These are phyloP conservation scores for Ettlia oleoabundans DNA, from an alignment of 139 green algal genomes.

Conservation along the genomic window DNA sequence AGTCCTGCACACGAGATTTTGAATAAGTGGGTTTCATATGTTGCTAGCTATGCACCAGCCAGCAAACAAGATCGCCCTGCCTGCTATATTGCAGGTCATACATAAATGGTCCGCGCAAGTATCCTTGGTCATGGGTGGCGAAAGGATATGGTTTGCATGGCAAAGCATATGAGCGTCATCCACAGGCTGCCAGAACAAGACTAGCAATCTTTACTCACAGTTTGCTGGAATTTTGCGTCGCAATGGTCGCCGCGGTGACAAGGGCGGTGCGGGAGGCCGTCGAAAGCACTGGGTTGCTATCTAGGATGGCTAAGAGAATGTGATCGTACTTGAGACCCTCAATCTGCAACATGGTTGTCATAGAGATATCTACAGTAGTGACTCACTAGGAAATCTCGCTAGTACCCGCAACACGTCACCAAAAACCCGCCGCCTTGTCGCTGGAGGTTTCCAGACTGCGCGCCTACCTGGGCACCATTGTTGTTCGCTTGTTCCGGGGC, in stretches of 20 bases:
- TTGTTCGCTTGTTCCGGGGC: no score
- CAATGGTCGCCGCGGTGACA: slow-evolving; percentile 12
- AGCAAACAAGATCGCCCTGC: not conserved
- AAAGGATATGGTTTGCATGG: no score
- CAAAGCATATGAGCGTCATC: no score
- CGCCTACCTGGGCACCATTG: no score
- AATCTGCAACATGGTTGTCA: slow-evolving; percentile 2
- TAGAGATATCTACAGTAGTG: not conserved
- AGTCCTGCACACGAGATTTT: slow-evolving; percentile 1
- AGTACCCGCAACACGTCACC: no score
- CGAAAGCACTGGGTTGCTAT: slow-evolving; percentile 30
- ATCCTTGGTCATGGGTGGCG: no score
- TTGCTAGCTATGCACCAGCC: not conserved
- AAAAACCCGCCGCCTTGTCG: no score
- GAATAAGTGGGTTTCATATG: not conserved
- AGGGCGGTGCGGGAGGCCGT: slow-evolving; percentile 21
- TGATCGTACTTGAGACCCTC: slow-evolving; percentile 30
- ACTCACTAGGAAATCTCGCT: no score
- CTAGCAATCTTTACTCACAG: slow-evolving; percentile 15
- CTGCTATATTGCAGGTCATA: no score
- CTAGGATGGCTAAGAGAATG: slow-evolving; percentile 42
- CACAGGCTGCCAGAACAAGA: not conserved
- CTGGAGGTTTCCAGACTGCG: not conserved
- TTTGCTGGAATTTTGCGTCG: not conserved
- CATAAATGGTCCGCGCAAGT: no score